Base-by-base conservation (phyloP, 495 filamentous ascomycete genomes). In the Penicillium fimorum region DNA sequence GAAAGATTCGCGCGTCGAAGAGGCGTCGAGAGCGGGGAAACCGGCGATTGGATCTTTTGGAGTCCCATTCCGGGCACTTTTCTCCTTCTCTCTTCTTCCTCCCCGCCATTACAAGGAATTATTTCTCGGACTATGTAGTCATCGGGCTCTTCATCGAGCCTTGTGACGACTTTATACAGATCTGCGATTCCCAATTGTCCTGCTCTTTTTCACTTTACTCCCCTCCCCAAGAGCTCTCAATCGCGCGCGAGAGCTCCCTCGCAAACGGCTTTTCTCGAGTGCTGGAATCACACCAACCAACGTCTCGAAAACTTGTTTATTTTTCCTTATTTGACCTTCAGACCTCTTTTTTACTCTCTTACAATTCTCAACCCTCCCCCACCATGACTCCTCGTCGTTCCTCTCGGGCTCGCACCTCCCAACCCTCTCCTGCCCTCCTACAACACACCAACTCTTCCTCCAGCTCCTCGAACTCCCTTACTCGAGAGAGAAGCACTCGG, bases 341-440 rank as follows among this genome's bases (percentile, higher is more conserved):
- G 64, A 55, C 42, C 50, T 44, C 47, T 55, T 59, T 58, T 55
- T 20, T 47, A 35, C 49, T 44, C 15, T 45, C 41, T 20, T 57
- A 47, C 15, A 24, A 24, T 50, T 42, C 53, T 54, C 47, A 43
- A n/a, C 55, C 30, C 11, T 24, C 50, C 50, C 47, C 60, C 58
- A 63, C 64, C 63, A 82, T 82, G 76, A 87, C 89, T 64, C 88
- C 91, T 64, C 87, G 94, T 71, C 91, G 94, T 70, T 96, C 92
- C 48, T 94, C 93, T 64, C 86, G 94, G 74, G 90, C 91, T 76
- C 91, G 91, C 70, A 84, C 83, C 58, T 84, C 87, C 57, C 89
- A 94, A 74, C 85, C 89, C 55, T 81, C 84, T 62, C 76, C 81
- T 61, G 79, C 79, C 56, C 72, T 79, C 53, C 84, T 87, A 42